Conservation (phyloP, 257 asterid species). For the Primulina tabacum region DNA sequence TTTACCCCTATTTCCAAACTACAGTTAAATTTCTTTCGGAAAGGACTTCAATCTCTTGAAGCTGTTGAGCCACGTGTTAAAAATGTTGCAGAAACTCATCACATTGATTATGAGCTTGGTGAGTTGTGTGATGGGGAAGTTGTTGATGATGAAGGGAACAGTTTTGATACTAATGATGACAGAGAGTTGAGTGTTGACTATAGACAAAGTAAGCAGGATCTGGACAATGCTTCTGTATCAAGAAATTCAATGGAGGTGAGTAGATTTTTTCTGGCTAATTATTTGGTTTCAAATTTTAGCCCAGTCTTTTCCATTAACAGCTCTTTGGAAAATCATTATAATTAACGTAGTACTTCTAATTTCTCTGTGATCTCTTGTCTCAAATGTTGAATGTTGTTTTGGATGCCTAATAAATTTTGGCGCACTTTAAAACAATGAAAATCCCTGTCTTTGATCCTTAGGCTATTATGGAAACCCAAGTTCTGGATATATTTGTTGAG, state of each 20-base stretch:
- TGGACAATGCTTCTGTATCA: slow-evolving; percentile 40
- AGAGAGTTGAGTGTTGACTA: slow-evolving; percentile 80
- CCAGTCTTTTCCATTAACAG: slow-evolving; percentile 12
- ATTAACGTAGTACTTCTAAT: slow-evolving; percentile 13
- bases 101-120: slow-evolving; percentile 67
- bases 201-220: slow-evolving; percentile 53
- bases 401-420: neutral
- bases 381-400: neutral
- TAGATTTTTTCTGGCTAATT: slow-evolving; percentile 12
- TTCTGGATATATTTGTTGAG: neutral
- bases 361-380: slow-evolving; percentile 8
- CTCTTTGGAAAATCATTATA: slow-evolving; percentile 1
- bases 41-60: slow-evolving; percentile 82
- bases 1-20: slow-evolving; percentile 23
- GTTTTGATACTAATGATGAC: slow-evolving; percentile 46
- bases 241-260: slow-evolving; percentile 73
- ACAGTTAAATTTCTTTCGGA: slow-evolving; percentile 79
- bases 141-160: slow-evolving; percentile 45
- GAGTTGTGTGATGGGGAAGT: slow-evolving; percentile 54
- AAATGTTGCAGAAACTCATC: slow-evolving; percentile 74
- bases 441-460: neutral
- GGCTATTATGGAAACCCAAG: neutral
- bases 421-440: neutral
- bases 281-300: slow-evolving; percentile 2
- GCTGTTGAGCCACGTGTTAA: slow-evolving; percentile 74